Percentiles rank a stretch among this genome's conserved stretches.
phyloP scores from a whole-genome alignment of 148 eudicot genomes.

The Persicaria tinctoria region DNA sequence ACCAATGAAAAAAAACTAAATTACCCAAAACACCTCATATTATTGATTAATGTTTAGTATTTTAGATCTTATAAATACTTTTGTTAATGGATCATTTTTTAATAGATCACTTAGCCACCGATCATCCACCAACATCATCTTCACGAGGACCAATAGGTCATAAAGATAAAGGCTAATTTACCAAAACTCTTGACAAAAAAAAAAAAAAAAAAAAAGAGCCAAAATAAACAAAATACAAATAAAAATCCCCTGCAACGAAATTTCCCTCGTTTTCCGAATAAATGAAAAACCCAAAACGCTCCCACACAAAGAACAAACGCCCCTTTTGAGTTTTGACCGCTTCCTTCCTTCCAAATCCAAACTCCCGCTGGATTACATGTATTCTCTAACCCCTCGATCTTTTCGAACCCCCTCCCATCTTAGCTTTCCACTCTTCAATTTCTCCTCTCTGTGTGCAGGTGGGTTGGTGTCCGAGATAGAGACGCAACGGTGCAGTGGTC shows the following conservation, averaged over 20 bases:
- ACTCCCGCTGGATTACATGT: constrained; percentile 11
- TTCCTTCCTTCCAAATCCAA: not conserved
- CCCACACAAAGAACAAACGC: not conserved
- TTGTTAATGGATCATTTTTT: too few relatives aligned
- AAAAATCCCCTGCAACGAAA: not conserved
- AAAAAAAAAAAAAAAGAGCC: too few relatives aligned
- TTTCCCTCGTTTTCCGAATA: constrained; percentile 13
- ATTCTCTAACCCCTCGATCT: not conserved
- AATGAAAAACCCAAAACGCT: constrained; percentile 4
- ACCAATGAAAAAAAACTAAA: too few relatives aligned
- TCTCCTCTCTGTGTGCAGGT: not conserved
- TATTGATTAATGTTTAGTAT: too few relatives aligned
- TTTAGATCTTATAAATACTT: too few relatives aligned
- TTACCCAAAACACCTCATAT: too few relatives aligned
- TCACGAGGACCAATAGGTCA: too few relatives aligned
- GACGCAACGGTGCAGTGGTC: not conserved
- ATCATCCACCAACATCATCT: too few relatives aligned
- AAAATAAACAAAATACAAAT: not conserved
- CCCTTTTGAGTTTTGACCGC: constrained; percentile 1
- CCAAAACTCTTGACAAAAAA: too few relatives aligned
- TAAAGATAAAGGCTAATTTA: too few relatives aligned
- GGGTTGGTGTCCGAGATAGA: not conserved
- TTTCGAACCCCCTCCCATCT: not conserved
- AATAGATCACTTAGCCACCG: too few relatives aligned
- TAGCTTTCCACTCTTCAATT: not conserved